These are phyloP conservation scores for Phytophthora palmivora DNA, from an alignment of 352 stramenopile genomes.

Conservation along the genomic window DNA sequence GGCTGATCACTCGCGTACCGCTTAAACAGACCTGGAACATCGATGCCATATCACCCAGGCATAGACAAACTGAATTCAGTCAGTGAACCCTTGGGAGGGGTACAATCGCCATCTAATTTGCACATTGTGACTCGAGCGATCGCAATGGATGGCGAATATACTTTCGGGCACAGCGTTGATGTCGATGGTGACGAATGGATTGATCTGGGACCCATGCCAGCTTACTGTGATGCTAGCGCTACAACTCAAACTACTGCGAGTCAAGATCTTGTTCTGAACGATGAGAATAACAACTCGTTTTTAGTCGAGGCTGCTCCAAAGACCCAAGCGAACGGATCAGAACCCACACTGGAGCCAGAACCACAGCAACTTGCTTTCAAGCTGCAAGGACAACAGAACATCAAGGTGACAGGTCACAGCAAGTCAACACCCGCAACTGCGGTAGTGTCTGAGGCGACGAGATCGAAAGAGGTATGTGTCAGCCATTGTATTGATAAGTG, in stretches of 20 bases:
- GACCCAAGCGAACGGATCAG: neutral
- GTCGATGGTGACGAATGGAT: slow-evolving; percentile 57
- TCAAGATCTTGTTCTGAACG: neutral
- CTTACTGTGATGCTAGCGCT: slow-evolving; percentile 8
- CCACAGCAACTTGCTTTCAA: too few species aligned
- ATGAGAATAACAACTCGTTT: slow-evolving; percentile 9
- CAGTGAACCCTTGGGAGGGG: too few species aligned
- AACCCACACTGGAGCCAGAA: slow-evolving; percentile 1
- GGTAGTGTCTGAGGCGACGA: slow-evolving; percentile 27
- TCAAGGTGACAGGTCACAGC: neutral
- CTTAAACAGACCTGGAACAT: too few species aligned
- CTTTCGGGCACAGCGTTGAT: slow-evolving; percentile 34
- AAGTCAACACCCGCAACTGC: neutral
- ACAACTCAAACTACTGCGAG: neutral
- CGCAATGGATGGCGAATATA: slow-evolving; percentile 19
- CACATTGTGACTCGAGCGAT: slow-evolving; percentile 23
- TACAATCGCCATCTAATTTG: too few species aligned
- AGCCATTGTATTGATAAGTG: too few species aligned
- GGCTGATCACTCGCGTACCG: too few species aligned
- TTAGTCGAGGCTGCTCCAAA: neutral
- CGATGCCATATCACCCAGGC: too few species aligned
- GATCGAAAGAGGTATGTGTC: slow-evolving; percentile 44
- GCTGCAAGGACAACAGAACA: too few species aligned
- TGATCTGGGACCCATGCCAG: slow-evolving; percentile 30
- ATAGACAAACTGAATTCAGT: too few species aligned